Evolutionary conservation across 1,139 yeast genomes (phyloP), one percentile per base, ranked within the genome.

Genomic region (Zhuliangozyma blackwelliae): DNA sequence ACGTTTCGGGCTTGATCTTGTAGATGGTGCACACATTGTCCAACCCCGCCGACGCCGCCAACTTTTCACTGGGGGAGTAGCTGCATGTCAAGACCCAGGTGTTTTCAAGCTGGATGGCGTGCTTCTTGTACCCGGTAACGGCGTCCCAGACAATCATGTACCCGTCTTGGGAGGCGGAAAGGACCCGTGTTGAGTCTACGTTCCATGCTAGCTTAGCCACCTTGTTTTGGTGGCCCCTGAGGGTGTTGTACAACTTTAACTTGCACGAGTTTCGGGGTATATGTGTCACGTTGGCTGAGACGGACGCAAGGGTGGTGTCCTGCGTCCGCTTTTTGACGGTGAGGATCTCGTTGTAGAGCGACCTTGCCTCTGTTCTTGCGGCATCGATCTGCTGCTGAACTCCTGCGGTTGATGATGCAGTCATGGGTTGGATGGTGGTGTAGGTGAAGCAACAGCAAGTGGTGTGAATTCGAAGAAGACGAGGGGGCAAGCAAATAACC

Each of bases 81-180:
- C 83, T 88, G 62, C 95, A 82, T 1, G 87, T 64, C 38, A 87
- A 68, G 1, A 85, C 88, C 87, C 95, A 89, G 32, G 81, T 82
- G 39, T 83, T 84, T 40, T 81, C 84, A 40, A 82, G 59, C 6
- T 77, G 72, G 12, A 89, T 76, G 1, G 89, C 89, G 43, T 81
- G 78, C 39, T 75, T 69, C 53, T 90, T 90, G 47, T 75, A 65
- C 2, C 92, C 92, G 1, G 87, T 76, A 2, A 74, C 65, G 0
- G 89, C 73, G 55, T 89, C 92, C 97, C 97, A 90, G 25, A 88
- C 59, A 33, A 90, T 69, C 68, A 88, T 70, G 52, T 77, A 84
- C 2, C 96, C 96, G 59, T 90, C 97, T 54, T 87, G 96, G 26
- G 94, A 81, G 0, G 89, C 88, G 31, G 89, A 78, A 9, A 88